Percentiles rank a stretch among this genome's conserved stretches.
phyloP scores from a whole-genome alignment of 1,284 basidiomycete species.

The Phellinidium pouzarii region DNA sequence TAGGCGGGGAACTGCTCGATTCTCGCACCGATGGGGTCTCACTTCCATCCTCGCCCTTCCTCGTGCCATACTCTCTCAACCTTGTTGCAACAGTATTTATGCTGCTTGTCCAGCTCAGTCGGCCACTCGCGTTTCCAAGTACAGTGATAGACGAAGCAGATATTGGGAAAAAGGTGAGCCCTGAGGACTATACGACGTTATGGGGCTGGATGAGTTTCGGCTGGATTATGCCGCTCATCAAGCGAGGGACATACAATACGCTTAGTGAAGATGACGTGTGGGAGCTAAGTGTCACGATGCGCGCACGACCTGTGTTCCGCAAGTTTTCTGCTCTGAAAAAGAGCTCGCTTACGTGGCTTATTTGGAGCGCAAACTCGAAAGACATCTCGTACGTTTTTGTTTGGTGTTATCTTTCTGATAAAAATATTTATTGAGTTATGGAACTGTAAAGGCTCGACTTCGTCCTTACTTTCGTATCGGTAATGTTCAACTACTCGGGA shows the following conservation, averaged over 20 bases:
- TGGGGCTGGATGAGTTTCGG: slow-evolving; percentile 75
- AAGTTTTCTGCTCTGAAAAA: slow-evolving; percentile 39
- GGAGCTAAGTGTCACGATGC: slow-evolving; percentile 59
- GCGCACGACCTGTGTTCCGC: slow-evolving; percentile 58
- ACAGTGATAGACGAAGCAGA: slow-evolving; percentile 38
- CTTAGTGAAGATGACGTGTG: slow-evolving; percentile 70
- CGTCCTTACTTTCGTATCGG: slow-evolving; percentile 52
- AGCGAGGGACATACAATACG: slow-evolving; percentile 49
- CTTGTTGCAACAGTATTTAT: slow-evolving; percentile 34
- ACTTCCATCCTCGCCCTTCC: slow-evolving; percentile 29
- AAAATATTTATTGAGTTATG: background rate
- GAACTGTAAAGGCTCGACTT: slow-evolving; percentile 46
- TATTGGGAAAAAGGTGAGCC: slow-evolving; percentile 47
- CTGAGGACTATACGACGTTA: slow-evolving; percentile 74
- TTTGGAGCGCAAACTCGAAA: slow-evolving; percentile 64
- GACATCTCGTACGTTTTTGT: slow-evolving; percentile 51
- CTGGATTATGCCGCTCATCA: slow-evolving; percentile 70
- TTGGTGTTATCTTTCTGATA: background rate
- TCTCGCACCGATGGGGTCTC: slow-evolving; percentile 33
- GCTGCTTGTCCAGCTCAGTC: slow-evolving; percentile 41
- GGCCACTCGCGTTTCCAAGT: slow-evolving; percentile 55
- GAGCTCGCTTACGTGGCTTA: slow-evolving; percentile 51
- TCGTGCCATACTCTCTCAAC: slow-evolving; percentile 36
- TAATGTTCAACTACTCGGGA: slow-evolving; percentile 61
- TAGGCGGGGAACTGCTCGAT: slow-evolving; percentile 46